These are phyloP conservation scores for Dryas drummondii DNA, from an alignment of 306 rosid genomes.

Conservation along the genomic window DNA sequence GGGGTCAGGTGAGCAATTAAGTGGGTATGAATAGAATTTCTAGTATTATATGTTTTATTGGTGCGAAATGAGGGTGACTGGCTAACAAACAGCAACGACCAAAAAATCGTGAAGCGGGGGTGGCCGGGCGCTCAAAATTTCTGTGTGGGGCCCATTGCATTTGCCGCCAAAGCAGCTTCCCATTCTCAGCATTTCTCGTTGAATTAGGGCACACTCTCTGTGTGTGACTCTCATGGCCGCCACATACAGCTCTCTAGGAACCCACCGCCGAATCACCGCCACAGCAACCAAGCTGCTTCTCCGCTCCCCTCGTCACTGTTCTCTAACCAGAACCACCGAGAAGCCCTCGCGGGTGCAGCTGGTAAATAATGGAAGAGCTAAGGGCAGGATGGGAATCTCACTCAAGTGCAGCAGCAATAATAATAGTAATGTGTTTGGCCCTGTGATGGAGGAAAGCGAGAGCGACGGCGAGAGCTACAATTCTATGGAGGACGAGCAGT, in stretches of 20 bases:
- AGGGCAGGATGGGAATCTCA: slow-evolving; percentile 19
- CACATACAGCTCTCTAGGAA: slow-evolving; percentile 27
- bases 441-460: slow-evolving; percentile 27
- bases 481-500: slow-evolving; percentile 67
- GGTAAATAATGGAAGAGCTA: neutral
- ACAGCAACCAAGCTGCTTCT: neutral
- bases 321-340: slow-evolving; percentile 1
- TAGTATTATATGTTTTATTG: too few species aligned
- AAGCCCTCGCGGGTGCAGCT: slow-evolving; percentile 12
- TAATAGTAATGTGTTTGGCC: slow-evolving; percentile 14
- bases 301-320: slow-evolving; percentile 11
- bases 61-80: neutral
- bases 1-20: too few species aligned
- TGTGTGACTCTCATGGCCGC: slow-evolving; percentile 37
- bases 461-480: slow-evolving; percentile 44
- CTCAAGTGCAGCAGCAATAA: slow-evolving; percentile 12
- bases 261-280: slow-evolving; percentile 17
- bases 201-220: neutral
- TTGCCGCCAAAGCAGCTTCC: neutral
- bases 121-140: neutral
- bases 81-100: too few species aligned
- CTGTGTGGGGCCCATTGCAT: slow-evolving; percentile 1
- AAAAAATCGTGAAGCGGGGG: neutral
- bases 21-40: too few species aligned
- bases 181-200: neutral